Percentiles rank a stretch among this genome's conserved stretches.
Conservation (phyloP, 495 filamentous ascomycete species). For the Aspergillus leporis region DNA sequence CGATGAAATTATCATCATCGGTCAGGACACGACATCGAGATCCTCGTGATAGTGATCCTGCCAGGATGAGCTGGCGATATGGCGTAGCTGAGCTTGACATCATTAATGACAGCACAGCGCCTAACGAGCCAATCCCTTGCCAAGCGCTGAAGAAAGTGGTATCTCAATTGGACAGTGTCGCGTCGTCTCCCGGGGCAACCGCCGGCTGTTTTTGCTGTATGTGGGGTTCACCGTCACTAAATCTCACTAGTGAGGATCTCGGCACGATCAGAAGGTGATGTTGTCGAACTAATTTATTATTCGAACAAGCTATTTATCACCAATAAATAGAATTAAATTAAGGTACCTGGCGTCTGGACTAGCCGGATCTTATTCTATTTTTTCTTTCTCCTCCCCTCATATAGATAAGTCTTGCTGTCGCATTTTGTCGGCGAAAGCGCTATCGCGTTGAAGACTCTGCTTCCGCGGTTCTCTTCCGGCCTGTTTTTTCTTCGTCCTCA, state of each 20-base stretch:
- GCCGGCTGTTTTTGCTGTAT: slow-evolving; percentile 8
- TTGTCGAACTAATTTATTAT: slow-evolving; percentile 12
- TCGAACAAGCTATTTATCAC: slow-evolving; percentile 17
- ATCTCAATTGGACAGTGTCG: neutral
- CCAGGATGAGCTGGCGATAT: neutral
- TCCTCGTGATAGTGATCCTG: neutral
- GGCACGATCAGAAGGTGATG: slow-evolving; percentile 15
- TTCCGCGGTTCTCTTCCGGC: slow-evolving; percentile 1
- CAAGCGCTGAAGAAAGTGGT: slow-evolving; percentile 6
- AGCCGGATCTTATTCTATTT: slow-evolving; percentile 11
- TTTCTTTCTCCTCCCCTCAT: slow-evolving; percentile 7
- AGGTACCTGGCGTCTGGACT: slow-evolving; percentile 12
- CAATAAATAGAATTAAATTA: slow-evolving; percentile 14
- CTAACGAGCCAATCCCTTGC: neutral
- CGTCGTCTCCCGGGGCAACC: slow-evolving; percentile 19
- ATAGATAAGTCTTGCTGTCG: slow-evolving; percentile 18
- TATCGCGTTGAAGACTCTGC: slow-evolving; percentile 11
- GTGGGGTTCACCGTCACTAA: slow-evolving; percentile 16
- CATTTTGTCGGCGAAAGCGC: slow-evolving; percentile 15
- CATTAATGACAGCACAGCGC: slow-evolving; percentile 2
- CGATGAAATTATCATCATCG: neutral
- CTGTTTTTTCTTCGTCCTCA: slow-evolving; percentile 7
- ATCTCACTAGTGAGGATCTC: slow-evolving; percentile 17
- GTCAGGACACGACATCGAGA: neutral
- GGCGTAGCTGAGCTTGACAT: slow-evolving; percentile 11